Evolutionary conservation across 257 asterid species (phyloP).

Genomic region (Salvia hispanica): DNA sequence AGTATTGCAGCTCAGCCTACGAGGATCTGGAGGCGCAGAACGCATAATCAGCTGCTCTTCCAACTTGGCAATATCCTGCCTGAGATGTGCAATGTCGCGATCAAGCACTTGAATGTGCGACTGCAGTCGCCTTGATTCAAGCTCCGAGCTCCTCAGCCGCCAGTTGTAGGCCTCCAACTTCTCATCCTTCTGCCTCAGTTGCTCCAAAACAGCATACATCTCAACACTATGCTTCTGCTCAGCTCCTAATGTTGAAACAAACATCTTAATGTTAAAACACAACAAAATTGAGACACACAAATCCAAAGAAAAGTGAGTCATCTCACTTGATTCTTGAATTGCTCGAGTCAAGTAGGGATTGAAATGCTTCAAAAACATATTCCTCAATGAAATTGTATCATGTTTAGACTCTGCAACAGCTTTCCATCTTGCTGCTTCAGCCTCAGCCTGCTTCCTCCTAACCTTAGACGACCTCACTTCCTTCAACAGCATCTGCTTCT

Average conservation of each 20-base stretch:
- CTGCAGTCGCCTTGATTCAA: constrained; percentile 66
- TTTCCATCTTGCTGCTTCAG: constrained; percentile 50
- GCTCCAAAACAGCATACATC: constrained; percentile 75
- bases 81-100: constrained; percentile 50
- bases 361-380: constrained; percentile 48
- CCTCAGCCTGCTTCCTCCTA: constrained; percentile 59
- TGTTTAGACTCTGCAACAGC: constrained; percentile 49
- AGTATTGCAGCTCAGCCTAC: constrained; percentile 24
- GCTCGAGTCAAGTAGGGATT: constrained; percentile 34
- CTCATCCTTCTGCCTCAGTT: constrained; percentile 72
- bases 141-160: constrained; percentile 70
- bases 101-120: constrained; percentile 59
- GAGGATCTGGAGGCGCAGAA: constrained; percentile 46
- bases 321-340: constrained; percentile 54
- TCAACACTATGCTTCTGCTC: constrained; percentile 62
- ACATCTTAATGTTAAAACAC: no score
- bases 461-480: constrained; percentile 59
- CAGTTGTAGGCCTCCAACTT: constrained; percentile 64
- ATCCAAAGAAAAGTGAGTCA: no score
- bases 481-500: constrained; percentile 66
- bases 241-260: constrained; percentile 18
- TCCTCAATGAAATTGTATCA: constrained; percentile 55
- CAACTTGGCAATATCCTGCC: constrained; percentile 55
- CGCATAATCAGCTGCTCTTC: constrained; percentile 54
- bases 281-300: no score